These are phyloP conservation scores for Kalanchoe fedtschenkoi DNA, from an alignment of 164 flowering plant genomes.

Conservation along the genomic window DNA sequence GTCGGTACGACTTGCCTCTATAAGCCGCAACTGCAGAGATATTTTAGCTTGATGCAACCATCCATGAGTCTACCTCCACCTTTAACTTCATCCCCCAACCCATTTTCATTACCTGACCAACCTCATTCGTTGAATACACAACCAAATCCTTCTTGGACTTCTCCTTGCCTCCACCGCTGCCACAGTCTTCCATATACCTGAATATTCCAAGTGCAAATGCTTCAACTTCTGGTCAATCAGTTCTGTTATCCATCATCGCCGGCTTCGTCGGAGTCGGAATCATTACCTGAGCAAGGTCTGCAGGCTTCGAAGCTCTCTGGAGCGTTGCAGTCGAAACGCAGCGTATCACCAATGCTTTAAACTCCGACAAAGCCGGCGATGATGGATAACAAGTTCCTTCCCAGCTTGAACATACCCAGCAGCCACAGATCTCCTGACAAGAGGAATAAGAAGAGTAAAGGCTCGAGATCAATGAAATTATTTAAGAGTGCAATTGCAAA, in stretches of 20 bases:
- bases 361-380: no score
- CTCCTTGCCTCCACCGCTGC: constrained; percentile 31
- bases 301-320: no score
- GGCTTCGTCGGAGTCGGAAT: no score
- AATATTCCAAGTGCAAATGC: constrained; percentile 14
- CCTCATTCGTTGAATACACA: constrained; percentile 19
- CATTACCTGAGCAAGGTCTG: no score
- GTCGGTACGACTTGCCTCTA: constrained; percentile 14
- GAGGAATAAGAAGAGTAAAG: constrained; percentile 65
- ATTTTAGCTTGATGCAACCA: constrained; percentile 15
- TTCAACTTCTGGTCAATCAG: constrained; percentile 12
- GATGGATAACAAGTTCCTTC: constrained; percentile 17
- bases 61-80: constrained; percentile 16
- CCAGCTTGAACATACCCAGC: constrained; percentile 29
- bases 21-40: constrained; percentile 15
- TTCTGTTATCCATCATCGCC: no score
- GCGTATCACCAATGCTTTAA: no score
- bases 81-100: constrained; percentile 20
- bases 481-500: constrained; percentile 73
- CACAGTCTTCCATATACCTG: constrained; percentile 15
- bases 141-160: constrained; percentile 26
- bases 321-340: no score
- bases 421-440: constrained; percentile 34
- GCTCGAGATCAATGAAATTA: constrained; percentile 68
- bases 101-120: constrained; percentile 22